Percentiles rank a stretch among this genome's conserved stretches.
Conservation (phyloP, 169 alveolate genomes). For the Eimeria maxima region DNA sequence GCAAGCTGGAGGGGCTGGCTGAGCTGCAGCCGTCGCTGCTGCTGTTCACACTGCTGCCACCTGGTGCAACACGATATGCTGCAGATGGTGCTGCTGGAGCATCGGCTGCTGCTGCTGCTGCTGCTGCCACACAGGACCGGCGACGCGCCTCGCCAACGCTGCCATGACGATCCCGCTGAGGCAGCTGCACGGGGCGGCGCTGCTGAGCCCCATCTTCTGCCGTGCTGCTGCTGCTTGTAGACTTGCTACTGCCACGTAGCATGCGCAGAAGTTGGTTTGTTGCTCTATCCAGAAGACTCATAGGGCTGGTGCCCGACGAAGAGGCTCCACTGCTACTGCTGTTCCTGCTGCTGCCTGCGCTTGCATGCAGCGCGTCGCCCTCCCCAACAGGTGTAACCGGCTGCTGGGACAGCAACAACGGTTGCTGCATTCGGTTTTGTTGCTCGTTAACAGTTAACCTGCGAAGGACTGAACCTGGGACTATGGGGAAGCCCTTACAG, state of each 20-base stretch:
- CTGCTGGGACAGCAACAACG: background rate
- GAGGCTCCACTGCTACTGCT: constrained; percentile 4
- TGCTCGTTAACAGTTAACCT: background rate
- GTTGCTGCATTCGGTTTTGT: too few relatives aligned
- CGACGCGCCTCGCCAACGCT: constrained; percentile 57
- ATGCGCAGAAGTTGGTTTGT: constrained; percentile 44
- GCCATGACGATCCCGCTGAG: constrained; percentile 24
- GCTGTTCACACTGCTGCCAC: constrained; percentile 42
- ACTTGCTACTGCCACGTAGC: constrained; percentile 62
- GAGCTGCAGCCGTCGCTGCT: constrained; percentile 26
- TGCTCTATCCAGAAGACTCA: constrained; percentile 45
- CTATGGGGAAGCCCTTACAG: constrained; percentile 47
- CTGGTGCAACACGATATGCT: background rate
- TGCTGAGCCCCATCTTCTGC: background rate
- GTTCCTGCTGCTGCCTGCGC: background rate
- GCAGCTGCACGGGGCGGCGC: constrained; percentile 62
- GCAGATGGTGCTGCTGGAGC: too few relatives aligned
- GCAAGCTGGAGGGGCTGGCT: background rate
- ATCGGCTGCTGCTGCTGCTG: too few relatives aligned
- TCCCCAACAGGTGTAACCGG: background rate
- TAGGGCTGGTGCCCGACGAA: background rate
- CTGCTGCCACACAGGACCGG: constrained; percentile 5
- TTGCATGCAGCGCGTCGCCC: background rate
- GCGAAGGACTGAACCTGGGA: constrained; percentile 12
- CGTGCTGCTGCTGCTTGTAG: background rate